Conservation (phyloP, 1,284 basidiomycete species). For the Rugosomyces carneus region DNA sequence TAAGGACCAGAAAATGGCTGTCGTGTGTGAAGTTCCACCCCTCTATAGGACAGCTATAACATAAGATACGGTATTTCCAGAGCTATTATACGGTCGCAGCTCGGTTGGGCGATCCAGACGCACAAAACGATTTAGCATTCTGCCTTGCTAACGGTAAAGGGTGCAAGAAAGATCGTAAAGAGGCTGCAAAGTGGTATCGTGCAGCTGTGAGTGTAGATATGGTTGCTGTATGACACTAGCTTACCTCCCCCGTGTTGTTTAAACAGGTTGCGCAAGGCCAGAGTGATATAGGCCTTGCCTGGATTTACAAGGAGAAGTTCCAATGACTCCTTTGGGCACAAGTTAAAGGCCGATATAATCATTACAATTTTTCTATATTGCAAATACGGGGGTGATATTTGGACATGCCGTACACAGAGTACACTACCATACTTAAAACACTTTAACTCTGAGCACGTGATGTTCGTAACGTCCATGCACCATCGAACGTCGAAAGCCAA, state of each 20-base stretch:
- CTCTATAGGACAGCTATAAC: slow-evolving; percentile 4
- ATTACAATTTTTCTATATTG: too few species aligned
- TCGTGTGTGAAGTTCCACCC: slow-evolving; percentile 41
- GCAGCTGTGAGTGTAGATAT: slow-evolving; percentile 55
- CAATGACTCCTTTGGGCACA: slow-evolving; percentile 22
- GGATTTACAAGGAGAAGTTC: slow-evolving; percentile 85
- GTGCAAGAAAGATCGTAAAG: slow-evolving; percentile 84
- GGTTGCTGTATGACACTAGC: neutral
- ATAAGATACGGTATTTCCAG: slow-evolving; percentile 28
- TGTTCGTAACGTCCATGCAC: neutral
- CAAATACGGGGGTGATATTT: too few species aligned
- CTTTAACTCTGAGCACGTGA: neutral
- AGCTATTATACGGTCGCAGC: slow-evolving; percentile 85
- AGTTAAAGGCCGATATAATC: too few species aligned
- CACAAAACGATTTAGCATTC: slow-evolving; percentile 81
- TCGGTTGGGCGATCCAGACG: slow-evolving; percentile 79
- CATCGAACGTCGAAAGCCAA: slow-evolving; percentile 5
- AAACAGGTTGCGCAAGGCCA: slow-evolving; percentile 65
- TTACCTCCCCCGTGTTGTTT: neutral
- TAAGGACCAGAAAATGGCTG: slow-evolving; percentile 84
- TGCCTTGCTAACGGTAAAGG: slow-evolving; percentile 83
- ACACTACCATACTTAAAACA: too few species aligned
- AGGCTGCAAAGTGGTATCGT: slow-evolving; percentile 86
- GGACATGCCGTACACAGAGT: too few species aligned
- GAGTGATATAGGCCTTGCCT: slow-evolving; percentile 76